phyloP scores from a whole-genome alignment of 176 grass and related monocot species.

The Chloris gayana region DNA sequence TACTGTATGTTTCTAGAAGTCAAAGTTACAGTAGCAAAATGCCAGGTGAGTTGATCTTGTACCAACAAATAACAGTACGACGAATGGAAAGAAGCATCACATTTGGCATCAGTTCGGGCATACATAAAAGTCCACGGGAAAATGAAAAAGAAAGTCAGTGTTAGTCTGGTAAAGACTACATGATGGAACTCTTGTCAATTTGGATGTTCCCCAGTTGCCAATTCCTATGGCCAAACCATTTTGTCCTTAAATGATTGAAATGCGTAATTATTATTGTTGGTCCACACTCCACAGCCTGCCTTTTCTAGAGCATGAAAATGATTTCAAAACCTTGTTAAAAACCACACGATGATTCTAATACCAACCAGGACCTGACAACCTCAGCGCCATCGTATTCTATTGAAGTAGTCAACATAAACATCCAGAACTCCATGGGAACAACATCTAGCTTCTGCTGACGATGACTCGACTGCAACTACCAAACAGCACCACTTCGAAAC shows the following conservation, averaged over 20 bases:
- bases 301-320: background rate
- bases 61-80: background rate
- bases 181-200: background rate
- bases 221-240: background rate
- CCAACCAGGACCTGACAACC: constrained; percentile 3
- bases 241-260: background rate
- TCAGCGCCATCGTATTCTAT: constrained; percentile 18
- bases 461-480: constrained; percentile 14
- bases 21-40: background rate
- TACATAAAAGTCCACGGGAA: background rate
- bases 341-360: background rate
- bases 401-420: background rate
- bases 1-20: background rate
- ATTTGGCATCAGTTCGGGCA: background rate
- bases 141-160: background rate
- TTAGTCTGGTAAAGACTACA: background rate
- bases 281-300: background rate
- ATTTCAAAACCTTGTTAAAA: background rate
- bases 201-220: background rate
- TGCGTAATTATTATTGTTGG: background rate
- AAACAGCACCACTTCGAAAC: constrained; percentile 6
- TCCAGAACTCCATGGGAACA: background rate
- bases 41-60: background rate
- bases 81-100: background rate
- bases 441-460: constrained; percentile 13